phyloP scores from a whole-genome alignment of 2,329 filamentous ascomycete species.

The Nemania bipapillata region DNA sequence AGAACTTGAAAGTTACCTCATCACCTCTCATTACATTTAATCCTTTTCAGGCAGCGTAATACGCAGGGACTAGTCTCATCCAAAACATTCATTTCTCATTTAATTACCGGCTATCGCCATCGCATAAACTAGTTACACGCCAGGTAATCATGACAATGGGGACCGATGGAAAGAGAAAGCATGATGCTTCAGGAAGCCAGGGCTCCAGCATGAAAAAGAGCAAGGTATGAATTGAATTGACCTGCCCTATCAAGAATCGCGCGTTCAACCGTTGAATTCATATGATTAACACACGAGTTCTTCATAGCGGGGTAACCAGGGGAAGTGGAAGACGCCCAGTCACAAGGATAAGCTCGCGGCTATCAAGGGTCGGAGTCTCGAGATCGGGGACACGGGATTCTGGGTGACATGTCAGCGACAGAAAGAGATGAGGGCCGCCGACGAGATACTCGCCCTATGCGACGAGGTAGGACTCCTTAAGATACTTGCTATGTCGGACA shows the following conservation, averaged over 20 bases:
- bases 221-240: conserved; percentile 48
- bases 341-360: conserved; percentile 63
- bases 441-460: conserved; percentile 74
- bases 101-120: background rate
- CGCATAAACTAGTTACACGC: background rate
- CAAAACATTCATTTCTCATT: background rate
- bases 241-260: background rate
- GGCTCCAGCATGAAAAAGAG: conserved; percentile 52
- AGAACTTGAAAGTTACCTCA: background rate
- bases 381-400: conserved; percentile 76
- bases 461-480: conserved; percentile 64
- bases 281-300: background rate
- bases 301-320: conserved; percentile 61
- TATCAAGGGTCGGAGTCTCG: conserved; percentile 58
- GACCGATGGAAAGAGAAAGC: conserved; percentile 53
- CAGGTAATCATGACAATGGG: conserved; percentile 45
- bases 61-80: background rate
- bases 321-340: conserved; percentile 71
- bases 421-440: conserved; percentile 75
- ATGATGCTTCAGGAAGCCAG: conserved; percentile 44
- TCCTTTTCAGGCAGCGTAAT: background rate
- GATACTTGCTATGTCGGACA: too few species aligned
- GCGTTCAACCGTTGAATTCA: background rate
- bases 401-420: conserved; percentile 81
- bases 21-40: background rate